Evolutionary conservation across 208 protist species (phyloP).

Genomic region (Trypanosoma grayi): DNA sequence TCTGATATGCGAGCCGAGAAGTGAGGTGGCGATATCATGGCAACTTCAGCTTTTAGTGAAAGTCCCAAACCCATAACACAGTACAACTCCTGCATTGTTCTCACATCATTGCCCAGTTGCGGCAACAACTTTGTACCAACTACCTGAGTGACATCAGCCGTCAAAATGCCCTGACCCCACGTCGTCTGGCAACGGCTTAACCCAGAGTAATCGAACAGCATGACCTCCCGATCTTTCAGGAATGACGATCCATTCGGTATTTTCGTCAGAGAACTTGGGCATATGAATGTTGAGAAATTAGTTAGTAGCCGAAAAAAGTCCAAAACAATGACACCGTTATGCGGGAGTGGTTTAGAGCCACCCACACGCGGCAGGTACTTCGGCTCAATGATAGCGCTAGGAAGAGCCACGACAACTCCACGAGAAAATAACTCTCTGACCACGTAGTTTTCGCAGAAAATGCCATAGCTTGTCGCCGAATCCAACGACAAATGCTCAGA

Average conservation of each 20-base stretch:
- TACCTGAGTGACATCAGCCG: constrained; percentile 16
- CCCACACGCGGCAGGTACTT: constrained; percentile 26
- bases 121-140: constrained; percentile 15
- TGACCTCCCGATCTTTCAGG: constrained; percentile 24
- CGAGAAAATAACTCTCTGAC: constrained; percentile 24
- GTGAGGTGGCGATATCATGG: constrained; percentile 26
- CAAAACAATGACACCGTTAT: constrained; percentile 23
- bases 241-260: constrained; percentile 10
- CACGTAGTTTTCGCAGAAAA: constrained; percentile 23
- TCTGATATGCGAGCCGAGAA: constrained; percentile 22
- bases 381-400: constrained; percentile 27
- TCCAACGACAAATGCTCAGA: constrained; percentile 26
- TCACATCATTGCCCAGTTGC: constrained; percentile 20
- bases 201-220: constrained; percentile 23
- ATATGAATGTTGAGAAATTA: constrained; percentile 27
- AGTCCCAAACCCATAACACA: constrained; percentile 30
- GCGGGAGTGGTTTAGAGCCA: constrained; percentile 1
- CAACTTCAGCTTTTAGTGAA: constrained; percentile 16
- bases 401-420: constrained; percentile 25
- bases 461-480: constrained; percentile 17
- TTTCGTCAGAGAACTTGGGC: constrained; percentile 21
- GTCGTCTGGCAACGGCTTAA: constrained; percentile 15
- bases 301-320: constrained; percentile 15
- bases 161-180: constrained; percentile 26
- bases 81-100: constrained; percentile 18